phyloP scores from a whole-genome alignment of 305 asterid species.

The Caryopteris hybrid region DNA sequence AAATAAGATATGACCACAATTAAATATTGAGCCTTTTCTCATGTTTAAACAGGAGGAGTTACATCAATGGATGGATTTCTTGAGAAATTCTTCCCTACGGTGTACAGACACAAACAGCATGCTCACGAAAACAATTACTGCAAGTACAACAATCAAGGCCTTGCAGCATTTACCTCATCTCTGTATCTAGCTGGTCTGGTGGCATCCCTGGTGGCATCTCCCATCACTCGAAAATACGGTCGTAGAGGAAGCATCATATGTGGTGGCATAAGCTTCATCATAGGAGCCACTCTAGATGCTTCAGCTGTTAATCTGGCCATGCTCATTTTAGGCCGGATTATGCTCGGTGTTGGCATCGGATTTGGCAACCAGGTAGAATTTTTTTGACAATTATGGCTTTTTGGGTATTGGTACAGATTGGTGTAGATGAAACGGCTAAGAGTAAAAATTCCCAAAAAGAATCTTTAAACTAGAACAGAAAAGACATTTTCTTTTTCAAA shows the following conservation, averaged over 20 bases:
- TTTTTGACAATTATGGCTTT: too few relatives aligned
- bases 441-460: too few relatives aligned
- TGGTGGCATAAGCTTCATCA: constrained; percentile 69
- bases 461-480: too few relatives aligned
- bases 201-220: constrained; percentile 71
- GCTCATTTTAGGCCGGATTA: constrained; percentile 77
- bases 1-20: too few relatives aligned
- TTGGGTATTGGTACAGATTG: too few relatives aligned
- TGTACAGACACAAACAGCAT: constrained; percentile 49
- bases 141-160: constrained; percentile 83
- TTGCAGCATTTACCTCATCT: constrained; percentile 84
- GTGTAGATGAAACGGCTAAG: too few relatives aligned
- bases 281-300: constrained; percentile 75
- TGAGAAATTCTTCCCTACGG: constrained; percentile 57
- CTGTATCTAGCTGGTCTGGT: constrained; percentile 81
- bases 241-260: constrained; percentile 75
- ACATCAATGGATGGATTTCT: constrained; percentile 94
- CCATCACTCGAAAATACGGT: constrained; percentile 64
- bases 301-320: constrained; percentile 63
- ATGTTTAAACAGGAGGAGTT: constrained; percentile 68
- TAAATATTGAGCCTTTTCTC: too few relatives aligned
- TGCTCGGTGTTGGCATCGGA: constrained; percentile 96
- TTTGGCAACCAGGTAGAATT: constrained; percentile 92
- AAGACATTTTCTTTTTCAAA: too few relatives aligned
- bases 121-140: constrained; percentile 86